Conservation (phyloP, 148 eudicot genomes). For the Cornus controversa region DNA sequence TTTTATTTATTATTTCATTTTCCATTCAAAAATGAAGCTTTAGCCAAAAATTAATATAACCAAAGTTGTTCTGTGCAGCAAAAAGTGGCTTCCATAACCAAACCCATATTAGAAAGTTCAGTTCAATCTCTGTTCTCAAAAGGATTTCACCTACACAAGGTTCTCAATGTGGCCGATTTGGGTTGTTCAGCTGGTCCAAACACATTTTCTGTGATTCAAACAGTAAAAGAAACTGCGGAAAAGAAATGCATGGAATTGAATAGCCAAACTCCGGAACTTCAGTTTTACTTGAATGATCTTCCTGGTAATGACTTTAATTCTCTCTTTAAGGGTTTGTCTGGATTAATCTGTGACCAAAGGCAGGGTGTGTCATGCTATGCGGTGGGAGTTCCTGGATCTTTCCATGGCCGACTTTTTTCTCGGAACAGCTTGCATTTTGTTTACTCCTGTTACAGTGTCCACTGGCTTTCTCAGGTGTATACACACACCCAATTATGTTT, state of each 20-base stretch:
- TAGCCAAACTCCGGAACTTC: conserved; percentile 16
- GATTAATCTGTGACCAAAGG: background rate
- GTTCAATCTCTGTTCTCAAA: conserved; percentile 12
- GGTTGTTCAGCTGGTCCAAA: conserved; percentile 40
- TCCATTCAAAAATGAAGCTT: background rate
- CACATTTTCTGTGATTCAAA: conserved; percentile 19
- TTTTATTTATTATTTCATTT: no score
- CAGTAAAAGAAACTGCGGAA: conserved; percentile 3
- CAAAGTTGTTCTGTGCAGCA: conserved; percentile 4
- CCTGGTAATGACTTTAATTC: conserved; percentile 49
- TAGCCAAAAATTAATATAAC: background rate
- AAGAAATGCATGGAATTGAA: conserved; percentile 21
- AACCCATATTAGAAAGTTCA: conserved; percentile 19
- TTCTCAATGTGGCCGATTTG: conserved; percentile 34
- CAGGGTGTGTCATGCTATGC: conserved; percentile 16
- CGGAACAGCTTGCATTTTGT: conserved; percentile 26
- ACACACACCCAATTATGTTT: background rate
- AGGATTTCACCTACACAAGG: background rate
- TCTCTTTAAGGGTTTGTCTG: conserved; percentile 23
- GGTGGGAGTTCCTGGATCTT: conserved; percentile 44
- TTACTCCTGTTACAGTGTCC: conserved; percentile 38
- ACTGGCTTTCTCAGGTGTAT: conserved; percentile 47
- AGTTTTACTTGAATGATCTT: conserved; percentile 44
- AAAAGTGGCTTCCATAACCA: conserved; percentile 7
- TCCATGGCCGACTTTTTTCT: conserved; percentile 36